These are phyloP conservation scores for Phytopythium oedochilum DNA, from an alignment of 352 stramenopile genomes.

Conservation along the genomic window DNA sequence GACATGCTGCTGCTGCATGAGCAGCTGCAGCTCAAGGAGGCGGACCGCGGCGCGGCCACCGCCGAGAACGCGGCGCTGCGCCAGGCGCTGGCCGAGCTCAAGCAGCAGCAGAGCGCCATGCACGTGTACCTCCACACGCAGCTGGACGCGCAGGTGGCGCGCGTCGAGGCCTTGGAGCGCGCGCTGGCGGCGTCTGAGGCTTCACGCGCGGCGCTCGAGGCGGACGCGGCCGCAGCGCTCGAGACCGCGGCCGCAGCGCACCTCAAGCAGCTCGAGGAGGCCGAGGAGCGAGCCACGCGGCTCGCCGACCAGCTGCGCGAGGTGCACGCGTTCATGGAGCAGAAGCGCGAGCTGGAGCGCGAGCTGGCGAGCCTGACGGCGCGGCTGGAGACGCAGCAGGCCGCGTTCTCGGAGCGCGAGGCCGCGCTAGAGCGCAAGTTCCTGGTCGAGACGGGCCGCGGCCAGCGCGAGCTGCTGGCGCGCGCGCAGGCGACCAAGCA, in stretches of 20 bases:
- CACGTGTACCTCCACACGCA: conserved; percentile 87
- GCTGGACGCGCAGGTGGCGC: conserved; percentile 68
- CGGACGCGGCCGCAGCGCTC: conserved; percentile 8
- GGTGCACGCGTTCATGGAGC: conserved; percentile 45
- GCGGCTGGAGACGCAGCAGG: conserved; percentile 23
- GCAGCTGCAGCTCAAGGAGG: conserved; percentile 30
- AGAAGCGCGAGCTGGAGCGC: conserved; percentile 45
- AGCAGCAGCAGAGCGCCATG: conserved; percentile 71
- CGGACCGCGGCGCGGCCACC: conserved; percentile 28
- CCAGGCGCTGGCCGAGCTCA: conserved; percentile 29
- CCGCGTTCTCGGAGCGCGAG: conserved; percentile 25
- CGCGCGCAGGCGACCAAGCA: conserved; percentile 48
- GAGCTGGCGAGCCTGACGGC: conserved; percentile 28
- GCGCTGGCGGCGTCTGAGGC: conserved; percentile 13
- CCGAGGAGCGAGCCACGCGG: conserved; percentile 4
- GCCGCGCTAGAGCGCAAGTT: conserved; percentile 53
- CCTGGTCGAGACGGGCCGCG: conserved; percentile 56
- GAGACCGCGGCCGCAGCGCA: conserved; percentile 3
- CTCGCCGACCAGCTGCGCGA: conserved; percentile 36
- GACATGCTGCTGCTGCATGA: conserved; percentile 66
- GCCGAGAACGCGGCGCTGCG: conserved; percentile 47
- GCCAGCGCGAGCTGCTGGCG: conserved; percentile 67
- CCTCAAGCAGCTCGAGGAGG: conserved; percentile 11
- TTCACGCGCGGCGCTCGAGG: conserved; percentile 3
- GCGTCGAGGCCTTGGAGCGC: conserved; percentile 55